These are phyloP conservation scores for Loxodes magnus DNA, from an alignment of 73 alveolate genomes.

Conservation along the genomic window DNA sequence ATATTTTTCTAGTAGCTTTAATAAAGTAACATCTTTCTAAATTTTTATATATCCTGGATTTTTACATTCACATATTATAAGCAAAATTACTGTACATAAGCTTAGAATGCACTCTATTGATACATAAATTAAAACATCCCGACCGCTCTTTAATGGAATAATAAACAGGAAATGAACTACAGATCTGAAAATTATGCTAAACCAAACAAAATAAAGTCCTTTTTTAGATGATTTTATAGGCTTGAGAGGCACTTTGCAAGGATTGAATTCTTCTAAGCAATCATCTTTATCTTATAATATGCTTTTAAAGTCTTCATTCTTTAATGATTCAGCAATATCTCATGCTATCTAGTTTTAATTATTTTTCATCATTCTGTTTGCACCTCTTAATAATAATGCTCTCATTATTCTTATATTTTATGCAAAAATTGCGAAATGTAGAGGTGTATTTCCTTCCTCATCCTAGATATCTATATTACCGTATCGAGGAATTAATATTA, in stretches of 20 bases:
- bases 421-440: slow-evolving; percentile 4
- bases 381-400: slow-evolving; percentile 8
- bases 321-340: slow-evolving; percentile 3
- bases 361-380: background rate
- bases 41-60: slow-evolving; percentile 6
- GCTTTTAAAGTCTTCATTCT: no score
- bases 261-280: background rate
- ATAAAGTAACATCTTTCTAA: background rate
- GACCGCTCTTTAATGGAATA: background rate
- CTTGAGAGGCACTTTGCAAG: slow-evolving; percentile 1
- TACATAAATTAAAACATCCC: no score
- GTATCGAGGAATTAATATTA: background rate
- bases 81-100: no score
- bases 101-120: background rate
- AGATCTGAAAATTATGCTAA: background rate
- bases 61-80: background rate
- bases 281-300: no score
- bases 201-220: background rate
- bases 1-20: slow-evolving; percentile 13
- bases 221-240: background rate
- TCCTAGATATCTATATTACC: slow-evolving; percentile 9
- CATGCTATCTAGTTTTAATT: background rate
- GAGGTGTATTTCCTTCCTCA: slow-evolving; percentile 16
- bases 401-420: slow-evolving; percentile 1
- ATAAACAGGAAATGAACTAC: background rate